Evolutionary conservation across 2,329 filamentous ascomycete species (phyloP).

Genomic region (Aureobasidium sp.): DNA sequence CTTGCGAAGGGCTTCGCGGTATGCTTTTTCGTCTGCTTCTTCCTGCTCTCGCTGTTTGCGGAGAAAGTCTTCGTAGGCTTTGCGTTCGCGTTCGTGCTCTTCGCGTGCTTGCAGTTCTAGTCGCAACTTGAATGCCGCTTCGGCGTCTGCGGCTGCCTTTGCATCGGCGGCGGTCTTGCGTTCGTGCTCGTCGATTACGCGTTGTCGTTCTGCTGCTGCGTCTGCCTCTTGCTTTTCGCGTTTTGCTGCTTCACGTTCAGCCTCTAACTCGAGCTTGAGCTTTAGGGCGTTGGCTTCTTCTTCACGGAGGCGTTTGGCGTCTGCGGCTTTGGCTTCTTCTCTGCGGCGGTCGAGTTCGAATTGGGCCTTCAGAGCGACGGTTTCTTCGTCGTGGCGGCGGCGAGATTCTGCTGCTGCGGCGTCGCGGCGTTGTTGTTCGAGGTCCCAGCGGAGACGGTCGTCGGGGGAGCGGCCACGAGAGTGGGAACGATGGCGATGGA

Average conservation of each 20-base stretch:
- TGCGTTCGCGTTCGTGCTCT: slow-evolving; percentile 17
- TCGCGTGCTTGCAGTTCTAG: background rate
- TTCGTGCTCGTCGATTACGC: slow-evolving; percentile 31
- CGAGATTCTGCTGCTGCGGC: slow-evolving; percentile 13
- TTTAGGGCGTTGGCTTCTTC: slow-evolving; percentile 29
- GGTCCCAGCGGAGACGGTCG: slow-evolving; percentile 18
- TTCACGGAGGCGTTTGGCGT: slow-evolving; percentile 28
- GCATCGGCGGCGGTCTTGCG: slow-evolving; percentile 11
- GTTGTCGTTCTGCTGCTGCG: slow-evolving; percentile 26
- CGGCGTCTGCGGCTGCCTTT: background rate
- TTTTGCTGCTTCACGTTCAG: slow-evolving; percentile 24
- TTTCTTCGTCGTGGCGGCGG: background rate
- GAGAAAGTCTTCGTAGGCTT: slow-evolving; percentile 5
- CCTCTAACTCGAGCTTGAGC: background rate
- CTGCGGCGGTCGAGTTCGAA: slow-evolving; percentile 24
- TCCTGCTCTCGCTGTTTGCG: slow-evolving; percentile 5
- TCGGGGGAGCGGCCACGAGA: slow-evolving; percentile 23
- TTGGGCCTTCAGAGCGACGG: slow-evolving; percentile 17
- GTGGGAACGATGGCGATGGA: slow-evolving; percentile 26
- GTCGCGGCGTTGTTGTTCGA: slow-evolving; percentile 20
- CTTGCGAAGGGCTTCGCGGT: background rate
- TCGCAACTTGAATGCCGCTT: background rate
- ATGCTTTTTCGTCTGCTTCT: slow-evolving; percentile 17
- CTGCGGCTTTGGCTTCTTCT: background rate
- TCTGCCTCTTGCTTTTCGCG: slow-evolving; percentile 23